phyloP scores from a whole-genome alignment of 1,284 basidiomycete genomes.

The Cutaneotrichosporon mucoides region DNA sequence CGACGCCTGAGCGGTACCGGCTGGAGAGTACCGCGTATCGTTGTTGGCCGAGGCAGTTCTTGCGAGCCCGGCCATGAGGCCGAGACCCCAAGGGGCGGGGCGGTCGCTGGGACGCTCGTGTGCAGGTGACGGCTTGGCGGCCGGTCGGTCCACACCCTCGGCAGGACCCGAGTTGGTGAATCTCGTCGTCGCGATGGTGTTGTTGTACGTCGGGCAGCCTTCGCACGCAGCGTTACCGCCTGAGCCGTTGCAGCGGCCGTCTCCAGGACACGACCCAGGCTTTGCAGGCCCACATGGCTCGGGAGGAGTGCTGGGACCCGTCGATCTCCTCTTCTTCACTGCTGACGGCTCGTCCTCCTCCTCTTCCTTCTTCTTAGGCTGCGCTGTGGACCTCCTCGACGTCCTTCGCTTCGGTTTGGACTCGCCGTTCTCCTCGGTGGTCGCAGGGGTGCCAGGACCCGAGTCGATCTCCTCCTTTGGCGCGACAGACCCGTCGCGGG shows the following conservation, averaged over 20 bases:
- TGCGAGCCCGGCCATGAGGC: constrained; percentile 5
- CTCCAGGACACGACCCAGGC: constrained; percentile 82
- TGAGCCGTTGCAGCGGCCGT: constrained; percentile 90
- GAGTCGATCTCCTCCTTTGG: constrained; percentile 20
- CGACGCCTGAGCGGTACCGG: no score
- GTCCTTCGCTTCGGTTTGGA: constrained; percentile 12
- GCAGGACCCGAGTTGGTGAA: constrained; percentile 14
- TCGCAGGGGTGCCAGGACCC: constrained; percentile 4
- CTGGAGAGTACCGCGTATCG: not conserved
- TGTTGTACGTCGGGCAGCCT: constrained; percentile 93
- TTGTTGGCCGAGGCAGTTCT: not conserved
- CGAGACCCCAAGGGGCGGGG: constrained; percentile 23
- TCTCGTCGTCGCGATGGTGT: constrained; percentile 50
- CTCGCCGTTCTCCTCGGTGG: constrained; percentile 5
- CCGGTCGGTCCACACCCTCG: constrained; percentile 44
- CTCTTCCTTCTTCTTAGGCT: constrained; percentile 8
- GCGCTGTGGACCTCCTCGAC: constrained; percentile 7
- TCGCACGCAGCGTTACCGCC: constrained; percentile 85
- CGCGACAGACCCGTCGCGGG: constrained; percentile 14
- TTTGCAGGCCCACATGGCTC: constrained; percentile 25
- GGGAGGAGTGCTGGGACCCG: constrained; percentile 31
- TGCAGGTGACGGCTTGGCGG: constrained; percentile 10
- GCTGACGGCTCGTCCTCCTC: constrained; percentile 9
- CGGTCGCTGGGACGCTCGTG: constrained; percentile 4
- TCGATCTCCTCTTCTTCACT: constrained; percentile 19